These are phyloP conservation scores for Colletotrichum sp. DNA, from an alignment of 2,329 filamentous ascomycete species.

Conservation along the genomic window DNA sequence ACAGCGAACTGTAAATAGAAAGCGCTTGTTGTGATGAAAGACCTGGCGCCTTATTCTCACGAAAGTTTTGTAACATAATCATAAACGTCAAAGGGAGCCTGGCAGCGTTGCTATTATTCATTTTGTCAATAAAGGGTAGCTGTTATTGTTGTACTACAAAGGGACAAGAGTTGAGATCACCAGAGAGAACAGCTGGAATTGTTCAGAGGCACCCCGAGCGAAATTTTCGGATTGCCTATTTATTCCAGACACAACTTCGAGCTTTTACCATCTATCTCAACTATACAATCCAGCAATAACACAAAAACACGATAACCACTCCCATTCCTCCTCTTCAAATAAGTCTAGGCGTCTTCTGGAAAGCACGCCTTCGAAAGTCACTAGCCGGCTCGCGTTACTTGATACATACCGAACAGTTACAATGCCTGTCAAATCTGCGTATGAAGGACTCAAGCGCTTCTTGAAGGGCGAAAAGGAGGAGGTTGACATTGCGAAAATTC, in stretches of 20 bases:
- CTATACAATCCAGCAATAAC: not conserved
- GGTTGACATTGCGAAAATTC: not conserved
- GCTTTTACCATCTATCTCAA: not conserved
- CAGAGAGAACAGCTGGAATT: not conserved
- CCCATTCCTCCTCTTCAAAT: not conserved
- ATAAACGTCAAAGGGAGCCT: not conserved
- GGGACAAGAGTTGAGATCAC: not conserved
- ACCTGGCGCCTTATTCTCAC: not conserved
- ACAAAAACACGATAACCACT: not conserved
- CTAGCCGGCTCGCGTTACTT: not conserved
- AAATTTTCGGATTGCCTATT: not conserved
- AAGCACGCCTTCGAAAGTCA: not conserved
- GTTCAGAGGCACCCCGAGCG: not conserved
- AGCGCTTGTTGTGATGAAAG: not conserved
- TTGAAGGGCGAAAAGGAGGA: not conserved
- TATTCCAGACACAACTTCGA: not conserved
- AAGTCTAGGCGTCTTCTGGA: not conserved
- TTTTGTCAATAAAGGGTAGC: not conserved
- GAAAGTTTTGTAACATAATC: not conserved
- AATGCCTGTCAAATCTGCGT: not conserved
- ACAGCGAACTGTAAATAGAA: not conserved
- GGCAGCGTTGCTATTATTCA: not conserved
- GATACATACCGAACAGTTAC: not conserved
- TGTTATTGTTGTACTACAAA: not conserved
- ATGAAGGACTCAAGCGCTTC: not conserved